These are phyloP conservation scores for Cinchona pubescens DNA, from an alignment of 257 asterid genomes.

Conservation along the genomic window DNA sequence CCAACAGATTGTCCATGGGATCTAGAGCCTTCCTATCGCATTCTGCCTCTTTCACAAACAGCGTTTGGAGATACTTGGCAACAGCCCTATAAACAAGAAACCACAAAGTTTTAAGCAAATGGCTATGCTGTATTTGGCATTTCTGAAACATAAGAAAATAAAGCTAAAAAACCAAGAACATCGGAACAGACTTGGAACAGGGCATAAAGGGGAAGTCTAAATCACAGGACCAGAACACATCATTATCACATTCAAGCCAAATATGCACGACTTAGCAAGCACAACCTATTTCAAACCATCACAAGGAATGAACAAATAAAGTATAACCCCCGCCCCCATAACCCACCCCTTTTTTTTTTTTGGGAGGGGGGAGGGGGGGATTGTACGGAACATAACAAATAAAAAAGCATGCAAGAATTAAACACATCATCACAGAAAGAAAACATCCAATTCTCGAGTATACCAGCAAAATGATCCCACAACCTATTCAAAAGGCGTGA, in stretches of 20 bases:
- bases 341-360: no score
- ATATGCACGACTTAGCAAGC: background rate
- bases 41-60: slow-evolving; percentile 67
- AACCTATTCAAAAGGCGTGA: background rate
- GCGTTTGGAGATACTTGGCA: slow-evolving; percentile 74
- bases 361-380: no score
- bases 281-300: background rate
- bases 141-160: background rate
- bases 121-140: no score
- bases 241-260: background rate
- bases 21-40: slow-evolving; percentile 49
- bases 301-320: background rate
- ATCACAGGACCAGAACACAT: background rate
- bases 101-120: background rate
- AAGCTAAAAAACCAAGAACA: background rate
- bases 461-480: background rate
- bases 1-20: slow-evolving; percentile 61
- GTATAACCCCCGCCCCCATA: background rate
- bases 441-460: background rate
- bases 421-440: background rate
- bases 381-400: background rate
- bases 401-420: background rate
- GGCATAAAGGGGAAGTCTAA: background rate
- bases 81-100: slow-evolving; percentile 62
- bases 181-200: background rate